Conservation (phyloP, 257 asterid genomes). For the Nicotiana paniculata region DNA sequence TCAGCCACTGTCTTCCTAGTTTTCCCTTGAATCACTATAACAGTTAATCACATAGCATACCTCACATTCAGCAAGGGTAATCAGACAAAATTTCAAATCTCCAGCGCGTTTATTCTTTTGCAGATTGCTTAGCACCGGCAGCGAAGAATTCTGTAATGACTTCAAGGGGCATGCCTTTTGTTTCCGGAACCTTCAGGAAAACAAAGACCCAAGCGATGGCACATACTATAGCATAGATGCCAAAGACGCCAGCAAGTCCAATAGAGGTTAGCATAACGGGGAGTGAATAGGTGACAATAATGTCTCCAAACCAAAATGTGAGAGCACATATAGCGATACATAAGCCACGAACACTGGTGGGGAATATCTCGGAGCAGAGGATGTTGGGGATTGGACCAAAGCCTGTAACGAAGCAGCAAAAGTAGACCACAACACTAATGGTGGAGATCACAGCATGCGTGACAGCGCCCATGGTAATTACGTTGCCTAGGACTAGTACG, state of each 20-base stretch:
- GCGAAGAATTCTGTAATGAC: conserved; percentile 88
- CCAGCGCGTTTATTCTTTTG: conserved; percentile 3
- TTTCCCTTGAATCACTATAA: background rate
- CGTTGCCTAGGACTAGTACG: conserved; percentile 56
- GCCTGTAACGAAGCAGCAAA: conserved; percentile 89
- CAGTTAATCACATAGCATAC: conserved; percentile 1
- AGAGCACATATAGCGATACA: conserved; percentile 96
- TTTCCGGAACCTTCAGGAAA: conserved; percentile 77
- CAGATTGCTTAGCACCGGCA: conserved; percentile 61
- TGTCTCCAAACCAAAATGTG: conserved; percentile 81
- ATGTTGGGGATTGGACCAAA: conserved; percentile 96
- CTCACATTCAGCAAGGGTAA: conserved; percentile 2
- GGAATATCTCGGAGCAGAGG: conserved; percentile 93
- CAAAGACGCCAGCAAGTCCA: conserved; percentile 73
- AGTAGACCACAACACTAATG: conserved; percentile 66
- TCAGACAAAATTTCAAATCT: background rate
- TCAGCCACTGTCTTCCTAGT: background rate
- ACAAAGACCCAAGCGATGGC: conserved; percentile 64
- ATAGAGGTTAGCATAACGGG: conserved; percentile 71
- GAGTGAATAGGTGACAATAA: conserved; percentile 65
- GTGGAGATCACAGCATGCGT: conserved; percentile 73
- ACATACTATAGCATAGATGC: conserved; percentile 68
- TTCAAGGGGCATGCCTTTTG: conserved; percentile 96
- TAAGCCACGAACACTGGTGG: conserved; percentile 88
- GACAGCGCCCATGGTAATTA: conserved; percentile 44